Percentiles rank a stretch among this genome's conserved stretches.
phyloP scores from a whole-genome alignment of 768 basidiomycete genomes.

The Collybia nuda region DNA sequence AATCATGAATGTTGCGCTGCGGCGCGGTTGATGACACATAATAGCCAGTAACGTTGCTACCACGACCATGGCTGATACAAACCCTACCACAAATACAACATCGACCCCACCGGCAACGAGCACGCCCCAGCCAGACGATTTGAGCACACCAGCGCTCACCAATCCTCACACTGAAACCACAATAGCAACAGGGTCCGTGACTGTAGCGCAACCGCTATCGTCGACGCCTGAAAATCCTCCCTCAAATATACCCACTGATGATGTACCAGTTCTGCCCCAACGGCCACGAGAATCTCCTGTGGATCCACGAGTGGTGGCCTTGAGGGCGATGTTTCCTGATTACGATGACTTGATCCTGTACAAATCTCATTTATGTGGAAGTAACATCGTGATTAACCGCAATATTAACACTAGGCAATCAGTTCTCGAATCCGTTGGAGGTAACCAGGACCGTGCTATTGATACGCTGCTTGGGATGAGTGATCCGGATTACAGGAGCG shows the following conservation, averaged over 20 bases:
- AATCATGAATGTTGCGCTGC: neutral
- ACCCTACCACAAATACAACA: neutral
- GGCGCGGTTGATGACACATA: no score
- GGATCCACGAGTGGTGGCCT: slow-evolving; percentile 51
- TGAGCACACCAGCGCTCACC: no score
- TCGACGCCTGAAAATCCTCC: neutral
- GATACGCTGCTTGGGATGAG: slow-evolving; percentile 82
- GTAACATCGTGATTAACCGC: neutral
- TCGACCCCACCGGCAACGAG: neutral
- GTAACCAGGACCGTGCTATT: slow-evolving; percentile 73
- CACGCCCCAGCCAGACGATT: neutral
- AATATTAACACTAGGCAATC: slow-evolving; percentile 43
- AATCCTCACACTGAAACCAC: no score
- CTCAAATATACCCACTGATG: neutral
- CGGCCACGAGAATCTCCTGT: slow-evolving; percentile 19
- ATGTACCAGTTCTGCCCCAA: slow-evolving; percentile 3
- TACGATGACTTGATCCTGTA: slow-evolving; percentile 75
- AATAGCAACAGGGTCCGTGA: neutral
- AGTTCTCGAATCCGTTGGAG: slow-evolving; percentile 70
- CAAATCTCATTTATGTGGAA: slow-evolving; percentile 17
- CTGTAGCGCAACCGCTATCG: slow-evolving; percentile 1
- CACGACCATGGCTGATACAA: slow-evolving; percentile 13
- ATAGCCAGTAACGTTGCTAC: slow-evolving; percentile 1
- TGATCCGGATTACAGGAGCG: slow-evolving; percentile 68
- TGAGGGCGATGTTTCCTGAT: slow-evolving; percentile 77